Conservation (phyloP, 1,284 basidiomycete genomes). For the Cystobasidium sp. region DNA sequence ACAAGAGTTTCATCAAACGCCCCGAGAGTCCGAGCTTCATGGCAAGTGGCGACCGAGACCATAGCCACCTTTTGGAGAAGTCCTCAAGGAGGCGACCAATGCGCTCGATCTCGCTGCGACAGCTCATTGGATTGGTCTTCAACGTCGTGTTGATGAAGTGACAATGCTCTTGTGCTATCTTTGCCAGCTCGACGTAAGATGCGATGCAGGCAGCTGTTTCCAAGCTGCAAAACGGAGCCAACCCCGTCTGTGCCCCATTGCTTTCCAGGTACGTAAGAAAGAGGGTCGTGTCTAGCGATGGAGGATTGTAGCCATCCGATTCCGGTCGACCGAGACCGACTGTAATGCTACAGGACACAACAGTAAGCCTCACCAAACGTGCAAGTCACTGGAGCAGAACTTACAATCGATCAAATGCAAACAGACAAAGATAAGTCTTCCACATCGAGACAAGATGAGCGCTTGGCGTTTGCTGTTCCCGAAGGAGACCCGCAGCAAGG, state of each 20-base stretch:
- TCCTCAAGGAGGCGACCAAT: conserved; percentile 9
- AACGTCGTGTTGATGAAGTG: conserved; percentile 6
- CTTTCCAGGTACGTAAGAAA: conserved; percentile 16
- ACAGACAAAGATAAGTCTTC: conserved; percentile 12
- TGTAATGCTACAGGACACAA: not conserved
- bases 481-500: not conserved
- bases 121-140: conserved; percentile 7
- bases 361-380: not conserved
- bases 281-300: conserved; percentile 8
- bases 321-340: conserved; percentile 15
- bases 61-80: conserved; percentile 20
- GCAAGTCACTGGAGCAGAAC: not conserved
- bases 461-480: not conserved
- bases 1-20: conserved; percentile 5
- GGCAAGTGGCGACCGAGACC: conserved; percentile 8
- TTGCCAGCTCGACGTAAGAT: conserved; percentile 27
- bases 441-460: conserved; percentile 6
- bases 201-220: conserved; percentile 18
- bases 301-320: conserved; percentile 7
- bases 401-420: conserved; percentile 15
- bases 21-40: conserved; percentile 17
- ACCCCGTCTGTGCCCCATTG: not conserved
- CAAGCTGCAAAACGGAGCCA: not conserved
- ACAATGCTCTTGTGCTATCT: conserved; percentile 16
- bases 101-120: conserved; percentile 6